Evolutionary conservation across 2,329 filamentous ascomycete genomes (phyloP).

Genomic region (Talaromyces sp.): DNA sequence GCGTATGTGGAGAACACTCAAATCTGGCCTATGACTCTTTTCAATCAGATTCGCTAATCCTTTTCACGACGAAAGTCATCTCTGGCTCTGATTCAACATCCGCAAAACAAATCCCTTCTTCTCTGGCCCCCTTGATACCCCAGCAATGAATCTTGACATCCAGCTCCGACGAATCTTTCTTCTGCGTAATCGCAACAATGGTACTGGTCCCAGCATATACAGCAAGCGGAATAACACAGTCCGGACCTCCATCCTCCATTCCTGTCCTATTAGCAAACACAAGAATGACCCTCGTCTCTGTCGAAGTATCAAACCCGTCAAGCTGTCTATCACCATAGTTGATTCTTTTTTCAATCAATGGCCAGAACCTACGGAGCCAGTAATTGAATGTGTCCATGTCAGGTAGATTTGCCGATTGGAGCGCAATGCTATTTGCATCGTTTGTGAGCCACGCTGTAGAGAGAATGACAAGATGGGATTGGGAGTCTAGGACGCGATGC

Average conservation of each 20-base stretch:
- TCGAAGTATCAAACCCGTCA: slow-evolving; percentile 15
- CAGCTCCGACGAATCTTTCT: slow-evolving; percentile 21
- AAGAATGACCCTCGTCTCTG: slow-evolving; percentile 38
- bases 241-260: slow-evolving; percentile 37
- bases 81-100: slow-evolving; percentile 42
- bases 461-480: slow-evolving; percentile 53
- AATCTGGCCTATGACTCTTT: not conserved
- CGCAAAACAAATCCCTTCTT: slow-evolving; percentile 46
- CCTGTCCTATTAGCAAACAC: slow-evolving; percentile 48
- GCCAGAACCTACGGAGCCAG: slow-evolving; percentile 59
- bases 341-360: slow-evolving; percentile 38
- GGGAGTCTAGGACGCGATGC: slow-evolving; percentile 48
- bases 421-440: slow-evolving; percentile 48
- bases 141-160: slow-evolving; percentile 44
- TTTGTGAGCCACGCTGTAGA: slow-evolving; percentile 63
- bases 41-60: not conserved
- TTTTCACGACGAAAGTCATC: slow-evolving; percentile 33
- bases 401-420: slow-evolving; percentile 42
- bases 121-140: slow-evolving; percentile 44
- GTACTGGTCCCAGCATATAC: slow-evolving; percentile 49
- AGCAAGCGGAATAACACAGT: slow-evolving; percentile 35
- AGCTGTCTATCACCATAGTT: slow-evolving; percentile 23
- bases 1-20: not conserved
- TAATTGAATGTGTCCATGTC: slow-evolving; percentile 61
- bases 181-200: slow-evolving; percentile 40